These are phyloP conservation scores for Xylariaceae sp. DNA, from an alignment of 2,329 filamentous ascomycete species.

Conservation along the genomic window DNA sequence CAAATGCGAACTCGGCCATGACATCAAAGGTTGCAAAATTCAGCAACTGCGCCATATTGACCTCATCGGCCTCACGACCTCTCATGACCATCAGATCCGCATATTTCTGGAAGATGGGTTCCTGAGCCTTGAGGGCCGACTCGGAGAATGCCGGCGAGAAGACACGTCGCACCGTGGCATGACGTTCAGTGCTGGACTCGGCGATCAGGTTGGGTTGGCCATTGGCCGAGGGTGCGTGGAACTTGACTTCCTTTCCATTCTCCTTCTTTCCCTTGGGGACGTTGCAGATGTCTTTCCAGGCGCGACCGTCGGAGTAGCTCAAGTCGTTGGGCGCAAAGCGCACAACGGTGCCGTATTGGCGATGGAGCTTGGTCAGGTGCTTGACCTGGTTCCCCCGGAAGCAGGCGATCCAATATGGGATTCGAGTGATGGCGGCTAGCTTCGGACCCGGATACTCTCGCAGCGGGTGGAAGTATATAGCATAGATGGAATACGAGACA, in stretches of 20 bases:
- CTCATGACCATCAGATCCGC: constrained; percentile 5
- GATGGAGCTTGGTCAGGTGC: constrained; percentile 14
- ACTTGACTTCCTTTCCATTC: constrained; percentile 7
- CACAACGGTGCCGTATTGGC: constrained; percentile 17
- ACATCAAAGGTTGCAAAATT: constrained; percentile 21
- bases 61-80: background rate
- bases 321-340: constrained; percentile 20
- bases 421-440: constrained; percentile 14
- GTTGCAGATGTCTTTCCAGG: constrained; percentile 15
- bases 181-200: background rate
- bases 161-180: constrained; percentile 12
- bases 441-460: constrained; percentile 23
- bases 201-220: constrained; percentile 11
- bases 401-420: constrained; percentile 20
- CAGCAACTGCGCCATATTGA: constrained; percentile 8
- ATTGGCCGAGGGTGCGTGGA: constrained; percentile 6
- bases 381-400: constrained; percentile 16
- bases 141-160: constrained; percentile 14
- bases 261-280: constrained; percentile 6
- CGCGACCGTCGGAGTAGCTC: constrained; percentile 14
- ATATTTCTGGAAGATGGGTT: constrained; percentile 13
- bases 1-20: constrained; percentile 20
- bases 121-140: constrained; percentile 12
- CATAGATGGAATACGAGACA: constrained; percentile 2
- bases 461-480: constrained; percentile 24